phyloP scores from a whole-genome alignment of 179 eudicot species.

The Beta lomatogona region DNA sequence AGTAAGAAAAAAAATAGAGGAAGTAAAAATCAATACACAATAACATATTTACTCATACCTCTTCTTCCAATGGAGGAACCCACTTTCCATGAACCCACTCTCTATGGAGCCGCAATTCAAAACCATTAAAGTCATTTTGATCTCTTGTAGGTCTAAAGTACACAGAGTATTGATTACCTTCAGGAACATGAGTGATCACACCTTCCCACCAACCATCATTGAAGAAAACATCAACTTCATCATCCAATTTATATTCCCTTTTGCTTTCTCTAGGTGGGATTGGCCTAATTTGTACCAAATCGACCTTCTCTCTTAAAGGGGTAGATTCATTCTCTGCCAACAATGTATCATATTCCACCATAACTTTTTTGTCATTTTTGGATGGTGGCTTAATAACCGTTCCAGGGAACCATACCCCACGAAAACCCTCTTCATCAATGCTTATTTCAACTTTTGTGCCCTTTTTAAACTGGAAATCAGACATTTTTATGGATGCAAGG shows the following conservation, averaged over 20 bases:
- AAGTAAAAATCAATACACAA: not conserved
- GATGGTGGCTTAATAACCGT: conserved; percentile 48
- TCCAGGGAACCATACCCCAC: conserved; percentile 83
- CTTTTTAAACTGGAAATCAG: conserved; percentile 37
- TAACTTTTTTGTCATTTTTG: conserved; percentile 33
- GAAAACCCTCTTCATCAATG: conserved; percentile 82
- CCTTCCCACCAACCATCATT: conserved; percentile 99
- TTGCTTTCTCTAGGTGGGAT: conserved; percentile 50
- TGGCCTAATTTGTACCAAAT: conserved; percentile 75
- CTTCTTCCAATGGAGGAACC: conserved; percentile 66
- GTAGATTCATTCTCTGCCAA: conserved; percentile 36
- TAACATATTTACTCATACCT: not conserved
- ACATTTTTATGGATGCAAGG: conserved; percentile 7
- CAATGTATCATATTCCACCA: conserved; percentile 67
- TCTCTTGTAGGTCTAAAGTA: conserved; percentile 72
- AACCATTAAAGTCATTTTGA: conserved; percentile 46
- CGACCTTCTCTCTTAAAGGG: conserved; percentile 56
- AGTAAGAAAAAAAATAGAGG: not conserved
- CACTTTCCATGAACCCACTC: conserved; percentile 75
- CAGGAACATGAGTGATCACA: conserved; percentile 52
- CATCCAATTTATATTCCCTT: conserved; percentile 49
- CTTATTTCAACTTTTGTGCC: conserved; percentile 71
- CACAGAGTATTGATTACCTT: conserved; percentile 45
- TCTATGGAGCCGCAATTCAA: conserved; percentile 66
- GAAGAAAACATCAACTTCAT: conserved; percentile 74